phyloP scores from a whole-genome alignment of 257 asterid genomes.

The Perilla frutescens region DNA sequence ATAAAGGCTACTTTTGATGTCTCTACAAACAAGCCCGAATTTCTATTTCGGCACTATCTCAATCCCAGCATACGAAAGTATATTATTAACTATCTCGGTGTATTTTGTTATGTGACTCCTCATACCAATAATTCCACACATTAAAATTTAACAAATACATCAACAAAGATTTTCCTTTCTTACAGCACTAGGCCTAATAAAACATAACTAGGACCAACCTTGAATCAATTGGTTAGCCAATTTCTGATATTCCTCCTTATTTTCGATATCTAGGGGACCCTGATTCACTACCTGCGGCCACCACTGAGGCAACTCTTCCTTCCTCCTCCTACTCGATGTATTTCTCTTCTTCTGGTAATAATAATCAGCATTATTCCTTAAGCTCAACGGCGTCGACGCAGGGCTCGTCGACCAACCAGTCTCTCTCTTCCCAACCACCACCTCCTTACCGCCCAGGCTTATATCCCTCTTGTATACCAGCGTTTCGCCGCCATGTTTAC shows the following conservation, averaged over 20 bases:
- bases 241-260: slow-evolving; percentile 73
- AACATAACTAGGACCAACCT: slow-evolving; percentile 54
- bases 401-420: slow-evolving; percentile 31
- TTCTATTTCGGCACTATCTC: slow-evolving; percentile 3
- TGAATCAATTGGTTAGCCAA: slow-evolving; percentile 65
- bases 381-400: slow-evolving; percentile 48
- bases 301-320: slow-evolving; percentile 80
- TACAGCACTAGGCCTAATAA: not conserved
- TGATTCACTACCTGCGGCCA: slow-evolving; percentile 66
- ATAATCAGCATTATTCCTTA: slow-evolving; percentile 5
- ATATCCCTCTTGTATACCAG: slow-evolving; percentile 81
- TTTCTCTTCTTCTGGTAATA: slow-evolving; percentile 34
- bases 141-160: not conserved
- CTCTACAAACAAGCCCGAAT: not conserved
- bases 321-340: slow-evolving; percentile 48
- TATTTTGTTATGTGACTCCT: not conserved
- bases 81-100: not conserved
- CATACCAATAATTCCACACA: not conserved
- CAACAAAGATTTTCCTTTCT: not conserved
- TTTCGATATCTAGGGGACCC: slow-evolving; percentile 36
- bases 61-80: not conserved
- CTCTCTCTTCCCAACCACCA: slow-evolving; percentile 71
- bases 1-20: slow-evolving; percentile 3
- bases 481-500: slow-evolving; percentile 42
- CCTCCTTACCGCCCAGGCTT: slow-evolving; percentile 92